phyloP scores from a whole-genome alignment of 2,329 filamentous ascomycete species.

The Neofusicoccum umdonicola region DNA sequence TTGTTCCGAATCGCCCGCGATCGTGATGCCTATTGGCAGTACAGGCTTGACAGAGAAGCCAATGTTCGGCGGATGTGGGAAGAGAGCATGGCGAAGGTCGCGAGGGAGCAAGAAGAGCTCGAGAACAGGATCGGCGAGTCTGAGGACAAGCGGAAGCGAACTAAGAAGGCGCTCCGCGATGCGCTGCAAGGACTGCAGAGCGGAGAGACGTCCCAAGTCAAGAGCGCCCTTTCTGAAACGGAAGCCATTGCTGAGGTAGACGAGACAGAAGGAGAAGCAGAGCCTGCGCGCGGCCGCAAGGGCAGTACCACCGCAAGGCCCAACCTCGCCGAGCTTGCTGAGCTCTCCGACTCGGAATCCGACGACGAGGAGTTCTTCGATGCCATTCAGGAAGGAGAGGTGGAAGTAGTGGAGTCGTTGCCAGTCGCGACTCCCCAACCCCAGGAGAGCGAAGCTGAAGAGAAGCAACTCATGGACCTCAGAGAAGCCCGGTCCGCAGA shows the following conservation, averaged over 20 bases:
- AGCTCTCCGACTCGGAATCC: conserved; percentile 67
- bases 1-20: conserved; percentile 89
- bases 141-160: conserved; percentile 83
- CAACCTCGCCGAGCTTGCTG: conserved; percentile 65
- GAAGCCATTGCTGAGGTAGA: conserved; percentile 34
- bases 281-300: conserved; percentile 20
- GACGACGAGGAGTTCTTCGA: conserved; percentile 96
- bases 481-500: conserved; percentile 56
- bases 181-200: conserved; percentile 62
- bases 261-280: background rate
- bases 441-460: conserved; percentile 37
- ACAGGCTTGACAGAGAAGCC: conserved; percentile 83
- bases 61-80: conserved; percentile 97
- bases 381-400: conserved; percentile 88
- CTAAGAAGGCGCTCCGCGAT: conserved; percentile 85
- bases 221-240: conserved; percentile 21
- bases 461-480: conserved; percentile 43
- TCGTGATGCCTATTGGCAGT: conserved; percentile 95
- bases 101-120: conserved; percentile 86
- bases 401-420: conserved; percentile 70
- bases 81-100: conserved; percentile 97
- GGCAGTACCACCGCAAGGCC: conserved; percentile 56
- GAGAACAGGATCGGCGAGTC: conserved; percentile 85
- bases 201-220: conserved; percentile 21
- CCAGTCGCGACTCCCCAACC: conserved; percentile 41